Evolutionary conservation across 176 grass and related monocot genomes (phyloP).

Genomic region (Panicum miliaceum): DNA sequence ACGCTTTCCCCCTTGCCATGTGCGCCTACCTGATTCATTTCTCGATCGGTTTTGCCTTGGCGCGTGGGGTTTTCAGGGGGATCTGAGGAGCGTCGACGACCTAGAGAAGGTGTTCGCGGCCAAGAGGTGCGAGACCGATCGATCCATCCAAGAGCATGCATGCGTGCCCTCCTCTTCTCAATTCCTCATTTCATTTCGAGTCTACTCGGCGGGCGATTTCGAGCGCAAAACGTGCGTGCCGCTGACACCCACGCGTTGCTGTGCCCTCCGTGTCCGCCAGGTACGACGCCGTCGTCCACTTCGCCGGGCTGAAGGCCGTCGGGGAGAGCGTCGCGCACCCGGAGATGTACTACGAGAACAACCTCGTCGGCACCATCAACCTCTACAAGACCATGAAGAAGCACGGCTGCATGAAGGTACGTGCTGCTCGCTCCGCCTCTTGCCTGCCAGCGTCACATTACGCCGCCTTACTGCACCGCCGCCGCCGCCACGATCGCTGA

Average conservation of each 20-base stretch:
- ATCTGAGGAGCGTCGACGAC: slow-evolving; percentile 71
- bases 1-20: background rate
- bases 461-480: too few relatives aligned
- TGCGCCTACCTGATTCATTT: background rate
- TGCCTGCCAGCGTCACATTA: background rate
- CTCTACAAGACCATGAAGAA: slow-evolving; percentile 73
- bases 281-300: slow-evolving; percentile 92
- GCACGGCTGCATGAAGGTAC: slow-evolving; percentile 82
- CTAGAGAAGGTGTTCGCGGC: slow-evolving; percentile 74
- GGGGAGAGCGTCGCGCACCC: slow-evolving; percentile 86
- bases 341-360: slow-evolving; percentile 86
- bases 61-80: slow-evolving; percentile 56
- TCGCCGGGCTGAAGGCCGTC: slow-evolving; percentile 89
- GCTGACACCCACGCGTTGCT: background rate
- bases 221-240: background rate
- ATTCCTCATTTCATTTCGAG: background rate
- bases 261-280: slow-evolving; percentile 41
- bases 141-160: background rate
- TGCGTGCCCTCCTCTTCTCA: background rate
- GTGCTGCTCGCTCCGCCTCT: background rate
- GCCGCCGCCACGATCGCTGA: background rate
- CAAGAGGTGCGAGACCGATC: slow-evolving; percentile 26
- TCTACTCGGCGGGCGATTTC: background rate
- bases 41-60: background rate
- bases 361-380: slow-evolving; percentile 88